Base-by-base conservation (phyloP, 2,329 filamentous ascomycete species). In the Emmonsia crescens region DNA sequence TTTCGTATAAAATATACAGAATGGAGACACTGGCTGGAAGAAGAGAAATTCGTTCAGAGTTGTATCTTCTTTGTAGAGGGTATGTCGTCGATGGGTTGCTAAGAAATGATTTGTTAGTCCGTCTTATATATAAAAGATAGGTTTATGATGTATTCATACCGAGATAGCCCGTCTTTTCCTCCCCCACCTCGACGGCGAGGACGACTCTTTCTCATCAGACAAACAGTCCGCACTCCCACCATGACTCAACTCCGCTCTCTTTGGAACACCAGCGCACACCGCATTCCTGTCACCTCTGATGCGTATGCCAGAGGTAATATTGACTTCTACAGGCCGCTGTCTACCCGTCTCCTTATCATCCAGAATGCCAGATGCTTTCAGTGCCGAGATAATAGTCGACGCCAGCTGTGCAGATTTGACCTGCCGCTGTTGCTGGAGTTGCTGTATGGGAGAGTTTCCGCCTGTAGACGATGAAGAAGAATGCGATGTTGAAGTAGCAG, bases 281-380 rank as follows among this genome's bases (percentile, higher is more conserved):
- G 67, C 60, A 60, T 74, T 74, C 42, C 63, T 59, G 36, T 59
- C 64, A 6, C 72, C 72, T 31, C 66, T 66, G 27, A 75, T 62
- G n/a, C 60, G 67, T 10, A 74, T 65, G 1, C 71, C 72, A 0
- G 70, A 63, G 31, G 70, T 67, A 55, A 75, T 63, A 33, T 68
- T 67, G 52, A 73, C 61, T 38, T 70, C 66, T 3, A 71, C 62
- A 8, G 65, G 61, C 24, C 54, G 59, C n/a, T 62, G 48, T 12
- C 51, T 64, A 4, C 63, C 63, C 48, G 42, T 61, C 16, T 65
- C 64, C n/a, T 21, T 51, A 44, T 62, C 60, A 31, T 65, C 62
- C 24, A 67, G 46, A 6, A 62, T 60, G 4, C 66, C 65, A 16
- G 66, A 65, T 3, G 64, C 44, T 40, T 67, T 63, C 10, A 72